Evolutionary conservation across 2,329 filamentous ascomycete genomes (phyloP), one percentile per base, ranked within the genome.

Genomic region (Phialophora tarda): DNA sequence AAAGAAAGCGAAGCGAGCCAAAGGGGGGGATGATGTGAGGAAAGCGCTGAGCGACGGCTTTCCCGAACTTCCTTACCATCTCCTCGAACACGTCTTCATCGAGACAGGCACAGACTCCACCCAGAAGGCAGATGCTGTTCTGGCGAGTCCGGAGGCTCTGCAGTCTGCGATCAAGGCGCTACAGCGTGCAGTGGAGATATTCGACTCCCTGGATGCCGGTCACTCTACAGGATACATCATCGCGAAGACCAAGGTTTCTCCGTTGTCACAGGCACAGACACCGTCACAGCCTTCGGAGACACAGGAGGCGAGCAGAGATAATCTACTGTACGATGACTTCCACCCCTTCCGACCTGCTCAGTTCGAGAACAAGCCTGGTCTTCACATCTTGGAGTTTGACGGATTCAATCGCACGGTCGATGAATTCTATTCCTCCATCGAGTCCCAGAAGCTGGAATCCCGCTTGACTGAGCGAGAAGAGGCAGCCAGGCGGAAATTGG

Each of bases 341-440:
- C 94, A 98, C 72, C 95, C 95, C 0, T 98, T 98, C 77, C 82
- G 90, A 47, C 95, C 95, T 0, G 82, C 84, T 24, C 94, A 98
- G 72, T 91, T 96, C 68, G 86, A 89, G 68, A 82, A 85, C 6
- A 88, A 93, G 63, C 81, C 87, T 0, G 80, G 83, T 0, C 85
- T 89, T 26, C 85, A 87, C 2, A 87, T 96, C 17, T 75, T 98
- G 12, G 86, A 91, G 62, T 93, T 93, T 71, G 85, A 92, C 6
- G 90, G 89, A 10, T 98, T 96, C 82, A 97, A 97, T 77, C 91
- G 90, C 75, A 95, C 93, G 0, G 93, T 97, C 0, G 95, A 99
- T 75, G 92, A 97, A 72, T 99, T 97, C 81, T 98, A 96, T 77
- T 98, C 95, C 0, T 98, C 94, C 0, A 87, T 98, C 28, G 95